phyloP scores from a whole-genome alignment of 1,284 basidiomycete genomes.

The Boletellus deceptivus region DNA sequence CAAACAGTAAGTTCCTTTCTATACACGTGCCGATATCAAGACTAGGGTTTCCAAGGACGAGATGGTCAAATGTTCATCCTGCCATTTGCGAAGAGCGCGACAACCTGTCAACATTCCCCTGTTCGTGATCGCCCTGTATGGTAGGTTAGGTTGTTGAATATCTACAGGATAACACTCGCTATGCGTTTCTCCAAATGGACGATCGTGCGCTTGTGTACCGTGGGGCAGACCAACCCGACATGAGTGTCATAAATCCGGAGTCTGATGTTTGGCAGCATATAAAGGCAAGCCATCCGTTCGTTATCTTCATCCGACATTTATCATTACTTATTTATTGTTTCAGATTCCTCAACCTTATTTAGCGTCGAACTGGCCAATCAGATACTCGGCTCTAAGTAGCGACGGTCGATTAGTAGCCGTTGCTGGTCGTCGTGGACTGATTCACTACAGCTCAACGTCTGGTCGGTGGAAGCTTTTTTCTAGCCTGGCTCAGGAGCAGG shows the following conservation, averaged over 20 bases:
- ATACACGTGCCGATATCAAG: not conserved
- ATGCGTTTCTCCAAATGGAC: constrained; percentile 94
- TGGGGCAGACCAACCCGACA: constrained; percentile 95
- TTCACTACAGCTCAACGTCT: constrained; percentile 91
- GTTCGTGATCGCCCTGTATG: constrained; percentile 40
- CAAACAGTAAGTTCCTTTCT: constrained; percentile 42
- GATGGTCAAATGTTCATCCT: constrained; percentile 80
- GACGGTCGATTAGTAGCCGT: constrained; percentile 94
- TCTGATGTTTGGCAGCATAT: constrained; percentile 98
- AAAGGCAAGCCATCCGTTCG: constrained; percentile 50
- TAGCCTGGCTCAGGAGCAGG: constrained; percentile 84
- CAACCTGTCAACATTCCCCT: constrained; percentile 88
- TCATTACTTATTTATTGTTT: not conserved
- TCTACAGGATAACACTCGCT: constrained; percentile 83
- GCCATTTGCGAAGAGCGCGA: constrained; percentile 94
- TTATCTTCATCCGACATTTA: not conserved
- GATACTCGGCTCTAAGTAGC: constrained; percentile 87
- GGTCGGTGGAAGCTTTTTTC: constrained; percentile 95
- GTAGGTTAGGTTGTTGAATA: constrained; percentile 6
- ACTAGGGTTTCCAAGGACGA: constrained; percentile 36
- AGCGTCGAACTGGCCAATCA: constrained; percentile 91
- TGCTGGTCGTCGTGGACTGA: constrained; percentile 87
- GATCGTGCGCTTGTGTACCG: constrained; percentile 94
- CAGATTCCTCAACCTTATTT: constrained; percentile 90
- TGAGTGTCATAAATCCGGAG: constrained; percentile 98